Conservation (phyloP, 257 asterid species). For the Capsicum chinense region DNA sequence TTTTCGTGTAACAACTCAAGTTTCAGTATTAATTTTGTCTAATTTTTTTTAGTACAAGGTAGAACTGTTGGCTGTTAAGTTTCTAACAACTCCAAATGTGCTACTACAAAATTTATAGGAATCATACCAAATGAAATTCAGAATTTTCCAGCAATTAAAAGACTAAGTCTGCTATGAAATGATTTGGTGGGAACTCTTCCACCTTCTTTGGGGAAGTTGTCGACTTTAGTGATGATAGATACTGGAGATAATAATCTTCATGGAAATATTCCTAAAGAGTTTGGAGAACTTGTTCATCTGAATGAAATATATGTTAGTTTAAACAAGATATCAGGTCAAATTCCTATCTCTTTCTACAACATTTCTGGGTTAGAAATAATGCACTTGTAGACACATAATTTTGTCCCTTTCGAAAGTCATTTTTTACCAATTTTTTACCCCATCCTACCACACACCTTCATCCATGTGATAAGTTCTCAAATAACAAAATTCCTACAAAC, state of each 20-base stretch:
- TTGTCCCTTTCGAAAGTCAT: no score
- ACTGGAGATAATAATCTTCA: background rate
- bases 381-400: no score
- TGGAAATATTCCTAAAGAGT: constrained; percentile 34
- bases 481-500: no score
- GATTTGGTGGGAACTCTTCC: background rate
- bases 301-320: constrained; percentile 30
- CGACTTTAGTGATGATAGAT: background rate
- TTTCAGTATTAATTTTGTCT: no score
- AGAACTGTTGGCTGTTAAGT: no score
- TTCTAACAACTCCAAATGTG: background rate
- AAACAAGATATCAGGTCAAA: constrained; percentile 35
- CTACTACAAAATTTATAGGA: background rate
- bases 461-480: no score
- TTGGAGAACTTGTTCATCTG: constrained; percentile 32
- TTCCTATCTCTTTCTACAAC: constrained; percentile 31
- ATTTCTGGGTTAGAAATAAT: background rate
- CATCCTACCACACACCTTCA: no score
- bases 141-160: constrained; percentile 17
- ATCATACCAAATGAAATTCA: background rate
- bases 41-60: no score
- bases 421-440: no score
- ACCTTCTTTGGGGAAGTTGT: background rate
- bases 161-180: background rate
- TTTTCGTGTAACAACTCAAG: no score